Percentiles rank a stretch among this genome's conserved stretches.
These are phyloP conservation scores for Plectranthus barbatus DNA, from an alignment of 257 asterid species.

Conservation along the genomic window DNA sequence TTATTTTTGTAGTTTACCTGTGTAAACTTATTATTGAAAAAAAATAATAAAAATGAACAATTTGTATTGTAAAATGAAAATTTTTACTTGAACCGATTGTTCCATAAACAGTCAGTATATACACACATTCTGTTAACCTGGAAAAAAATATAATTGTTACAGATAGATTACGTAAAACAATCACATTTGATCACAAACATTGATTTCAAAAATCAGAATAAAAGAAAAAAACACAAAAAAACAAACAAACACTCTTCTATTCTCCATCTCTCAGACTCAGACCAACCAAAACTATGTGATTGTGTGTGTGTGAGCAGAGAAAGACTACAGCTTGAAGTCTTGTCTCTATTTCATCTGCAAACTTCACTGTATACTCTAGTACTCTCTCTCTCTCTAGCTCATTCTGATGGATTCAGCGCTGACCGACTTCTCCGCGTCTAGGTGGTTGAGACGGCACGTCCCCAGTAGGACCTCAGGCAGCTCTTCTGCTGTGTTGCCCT, in stretches of 20 bases:
- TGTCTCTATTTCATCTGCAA: slow-evolving; percentile 3
- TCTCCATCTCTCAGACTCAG: slow-evolving; percentile 1
- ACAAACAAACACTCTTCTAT: no score
- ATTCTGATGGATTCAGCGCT: slow-evolving; percentile 30
- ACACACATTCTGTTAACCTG: neutral
- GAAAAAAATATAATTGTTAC: neutral
- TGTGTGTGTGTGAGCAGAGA: neutral
- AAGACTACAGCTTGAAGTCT: neutral
- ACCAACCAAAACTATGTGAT: neutral
- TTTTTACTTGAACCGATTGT: neutral
- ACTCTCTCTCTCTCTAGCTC: slow-evolving; percentile 4
- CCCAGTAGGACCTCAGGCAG: slow-evolving; percentile 71
- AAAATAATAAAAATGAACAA: neutral
- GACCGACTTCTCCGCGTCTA: slow-evolving; percentile 48
- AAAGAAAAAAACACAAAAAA: neutral
- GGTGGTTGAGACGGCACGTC: slow-evolving; percentile 61
- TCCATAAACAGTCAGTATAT: neutral
- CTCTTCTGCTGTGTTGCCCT: slow-evolving; percentile 60
- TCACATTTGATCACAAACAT: neutral
- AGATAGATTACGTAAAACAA: neutral
- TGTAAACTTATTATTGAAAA: no score
- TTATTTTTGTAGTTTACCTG: no score
- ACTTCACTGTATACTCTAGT: neutral
- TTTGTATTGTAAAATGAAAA: neutral
- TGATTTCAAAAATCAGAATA: neutral